phyloP scores from a whole-genome alignment of 1,139 yeast species.

The Candida sojae region DNA sequence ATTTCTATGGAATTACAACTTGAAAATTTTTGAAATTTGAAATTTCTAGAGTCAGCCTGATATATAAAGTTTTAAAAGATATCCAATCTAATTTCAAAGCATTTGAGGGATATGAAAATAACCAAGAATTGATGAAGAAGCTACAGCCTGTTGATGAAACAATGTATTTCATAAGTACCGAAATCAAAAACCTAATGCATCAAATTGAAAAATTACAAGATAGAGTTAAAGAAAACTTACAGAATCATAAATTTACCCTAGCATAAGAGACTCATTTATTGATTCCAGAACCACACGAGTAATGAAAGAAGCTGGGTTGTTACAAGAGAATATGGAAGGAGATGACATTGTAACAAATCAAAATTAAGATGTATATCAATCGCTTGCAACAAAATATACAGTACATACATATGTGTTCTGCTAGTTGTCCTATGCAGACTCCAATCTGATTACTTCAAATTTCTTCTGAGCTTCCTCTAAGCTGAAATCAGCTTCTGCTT shows the following conservation, averaged over 20 bases:
- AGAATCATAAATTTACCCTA: constrained; percentile 21
- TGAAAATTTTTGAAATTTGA: constrained; percentile 44
- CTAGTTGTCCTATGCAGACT: background rate
- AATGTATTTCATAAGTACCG: constrained; percentile 44
- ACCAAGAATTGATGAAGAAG: constrained; percentile 34
- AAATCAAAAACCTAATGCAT: constrained; percentile 40
- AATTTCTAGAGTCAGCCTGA: constrained; percentile 35
- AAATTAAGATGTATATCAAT: no score
- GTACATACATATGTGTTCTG: background rate
- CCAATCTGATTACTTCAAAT: constrained; percentile 17
- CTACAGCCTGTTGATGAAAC: constrained; percentile 58
- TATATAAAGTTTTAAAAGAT: constrained; percentile 33
- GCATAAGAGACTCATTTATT: constrained; percentile 29
- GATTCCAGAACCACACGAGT: constrained; percentile 7
- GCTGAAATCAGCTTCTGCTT: constrained; percentile 18
- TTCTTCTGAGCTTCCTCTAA: constrained; percentile 19
- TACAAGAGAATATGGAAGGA: background rate
- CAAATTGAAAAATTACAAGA: constrained; percentile 38
- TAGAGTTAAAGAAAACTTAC: constrained; percentile 17
- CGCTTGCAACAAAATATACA: background rate
- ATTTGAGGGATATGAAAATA: constrained; percentile 16
- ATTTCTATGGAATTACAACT: constrained; percentile 48
- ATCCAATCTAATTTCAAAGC: constrained; percentile 14
- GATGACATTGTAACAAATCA: no score
- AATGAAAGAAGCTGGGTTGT: background rate